A percentile compares a stretch with the other conserved stretches of the same genome.
phyloP scores from a whole-genome alignment of 1,284 basidiomycete species.

The Apiotrichum siamense region DNA sequence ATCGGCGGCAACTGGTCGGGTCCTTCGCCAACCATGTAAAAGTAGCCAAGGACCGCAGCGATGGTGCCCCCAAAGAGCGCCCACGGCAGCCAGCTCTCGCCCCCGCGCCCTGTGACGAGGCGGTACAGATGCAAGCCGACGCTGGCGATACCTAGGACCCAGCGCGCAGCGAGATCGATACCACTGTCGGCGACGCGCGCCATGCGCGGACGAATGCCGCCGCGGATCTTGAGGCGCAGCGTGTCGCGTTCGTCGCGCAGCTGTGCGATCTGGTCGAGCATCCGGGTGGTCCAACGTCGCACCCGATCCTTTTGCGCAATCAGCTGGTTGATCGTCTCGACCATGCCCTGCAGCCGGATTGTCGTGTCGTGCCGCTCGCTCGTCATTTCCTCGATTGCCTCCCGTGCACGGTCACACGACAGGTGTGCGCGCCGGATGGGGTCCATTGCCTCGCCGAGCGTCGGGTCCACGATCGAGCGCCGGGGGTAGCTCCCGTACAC shows the following conservation, averaged over 20 bases:
- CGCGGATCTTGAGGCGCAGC: constrained; percentile 10
- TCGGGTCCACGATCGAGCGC: constrained; percentile 28
- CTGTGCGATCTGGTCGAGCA: constrained; percentile 10
- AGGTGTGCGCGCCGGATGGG: constrained; percentile 26
- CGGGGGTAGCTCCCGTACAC: constrained; percentile 24
- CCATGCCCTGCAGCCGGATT: constrained; percentile 19
- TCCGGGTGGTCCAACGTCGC: constrained; percentile 21
- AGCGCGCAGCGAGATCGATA: constrained; percentile 7
- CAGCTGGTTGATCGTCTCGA: constrained; percentile 17
- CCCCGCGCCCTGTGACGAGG: constrained; percentile 3
- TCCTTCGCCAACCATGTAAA: constrained; percentile 6
- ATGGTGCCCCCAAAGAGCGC: not conserved
- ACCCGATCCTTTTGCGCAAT: constrained; percentile 29
- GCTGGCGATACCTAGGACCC: constrained; percentile 3
- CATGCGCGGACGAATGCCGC: constrained; percentile 10
- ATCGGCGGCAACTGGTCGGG: too few species aligned
- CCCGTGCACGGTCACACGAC: constrained; percentile 12
- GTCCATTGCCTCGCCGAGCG: constrained; percentile 20
- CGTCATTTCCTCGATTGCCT: constrained; percentile 5
- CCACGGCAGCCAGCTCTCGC: constrained; percentile 8
- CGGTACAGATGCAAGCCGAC: constrained; percentile 6
- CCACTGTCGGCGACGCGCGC: constrained; percentile 8
- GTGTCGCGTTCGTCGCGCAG: constrained; percentile 7
- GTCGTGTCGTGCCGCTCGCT: constrained; percentile 6
- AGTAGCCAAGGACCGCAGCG: constrained; percentile 6